Evolutionary conservation across 1,284 basidiomycete genomes (phyloP), one percentile per base, ranked within the genome.

Genomic region (Boletus semigastroideus): DNA sequence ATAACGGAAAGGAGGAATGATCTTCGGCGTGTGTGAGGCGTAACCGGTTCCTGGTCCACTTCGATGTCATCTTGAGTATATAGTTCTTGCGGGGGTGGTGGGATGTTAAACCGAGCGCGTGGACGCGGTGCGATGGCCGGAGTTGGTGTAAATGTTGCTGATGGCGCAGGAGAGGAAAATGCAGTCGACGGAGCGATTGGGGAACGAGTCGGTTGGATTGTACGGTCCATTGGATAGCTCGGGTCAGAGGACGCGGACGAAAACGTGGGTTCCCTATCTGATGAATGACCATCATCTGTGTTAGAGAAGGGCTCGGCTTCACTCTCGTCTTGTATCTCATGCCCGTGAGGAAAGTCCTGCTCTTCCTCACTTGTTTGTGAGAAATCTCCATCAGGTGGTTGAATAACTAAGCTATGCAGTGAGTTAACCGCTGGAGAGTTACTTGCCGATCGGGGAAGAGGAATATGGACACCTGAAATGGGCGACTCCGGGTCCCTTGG

Each of bases 1-100:
- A 90, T 87, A 17, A 91, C 83, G 5, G 83, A 83, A 33, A 91
- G 75, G 6, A 91, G 77, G 71, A 91, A 90, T 1, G 87, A 89
- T 17, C 80, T 78, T 40, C 85, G 81, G 54, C 86, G 82, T 12
- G 82, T 79, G 53, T 81, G 74, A 1, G 88, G 88, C 2, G 88
- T 91, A 20, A 82, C 61, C 0, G 70, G 72, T 38, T 74, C 68
- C 17, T 68, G 62, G 16, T 68, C 61, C 30, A 61, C 52, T n/a
- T 63, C 65, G 10, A 55, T 44, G 7, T 59, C 60, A 20, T 64
- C 65, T 37, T 62, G 60, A 4, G 63, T 59, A 16, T 68, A 60
- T 33, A 71, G 56, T 30, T 78, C 72, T 22, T 64, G 56, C 5
- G 74, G 69, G 25, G 67, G 67, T 2, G 70, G 60, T 14, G 78